Evolutionary conservation across 2,329 filamentous ascomycete species (phyloP), one percentile per base, ranked within the genome.

Genomic region (Ophiostoma piceae): DNA sequence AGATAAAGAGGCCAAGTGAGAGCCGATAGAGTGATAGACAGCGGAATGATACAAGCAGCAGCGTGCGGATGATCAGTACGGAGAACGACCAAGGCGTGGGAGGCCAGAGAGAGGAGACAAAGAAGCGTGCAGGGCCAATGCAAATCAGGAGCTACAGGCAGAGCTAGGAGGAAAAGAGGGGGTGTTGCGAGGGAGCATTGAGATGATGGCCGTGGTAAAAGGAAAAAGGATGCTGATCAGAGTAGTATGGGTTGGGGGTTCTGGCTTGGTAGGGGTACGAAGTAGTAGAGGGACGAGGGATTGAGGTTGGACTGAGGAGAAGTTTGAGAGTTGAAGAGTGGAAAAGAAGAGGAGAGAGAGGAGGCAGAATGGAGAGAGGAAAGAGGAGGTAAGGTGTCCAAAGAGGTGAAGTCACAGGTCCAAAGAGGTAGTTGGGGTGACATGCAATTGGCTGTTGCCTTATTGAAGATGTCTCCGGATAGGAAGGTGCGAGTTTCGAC

Each of bases 91-190:
- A 57, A 26, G n/a, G 22, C 51, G 22, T 57, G 22, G 51, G 8
- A 57, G 51, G 9, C 43, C 16, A 47, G 19, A 47, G 16, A 57
- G 51, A 57, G 51, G n/a, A 57, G n/a, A 57, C 51, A 26, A 57
- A 57, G 51, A 57, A 57, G 51, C 51, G 51, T 12, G 51, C 51
- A 57, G 16, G n/a, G n/a, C 22, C 51, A 57, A 26, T 57, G 22
- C 11, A 57, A 26, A 57, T 57, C 22, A 57, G 51, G 51, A 57
- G 51, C 51, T 57, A 22, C 19, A 47, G 19, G 43, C 16, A 47
- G 51, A 57, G 51, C 51, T 57, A 57, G 51, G 51, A 57, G 51
- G 51, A 64, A 64, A 65, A 22, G 32, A 39, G 16, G 62, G 16
- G 60, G 60, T 64, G 60, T 22, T 64, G 60, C 60, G 32, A 37